Conservation (phyloP, 345 rosid genomes). For the Eucalyptus leucophloia region DNA sequence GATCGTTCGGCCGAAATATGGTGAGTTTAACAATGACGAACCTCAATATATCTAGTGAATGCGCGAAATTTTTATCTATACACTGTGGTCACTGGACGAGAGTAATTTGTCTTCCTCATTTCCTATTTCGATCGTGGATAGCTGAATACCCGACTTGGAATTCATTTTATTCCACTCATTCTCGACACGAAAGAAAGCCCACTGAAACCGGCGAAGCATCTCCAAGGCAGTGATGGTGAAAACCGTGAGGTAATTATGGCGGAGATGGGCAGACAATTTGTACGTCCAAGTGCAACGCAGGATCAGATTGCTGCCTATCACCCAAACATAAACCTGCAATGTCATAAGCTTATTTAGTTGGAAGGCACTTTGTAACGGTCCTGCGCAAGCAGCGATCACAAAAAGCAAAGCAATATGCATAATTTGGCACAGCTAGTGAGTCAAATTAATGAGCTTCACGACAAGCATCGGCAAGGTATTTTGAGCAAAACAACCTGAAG, state of each 20-base stretch:
- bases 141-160: conserved; percentile 37
- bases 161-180: conserved; percentile 84
- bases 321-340: conserved; percentile 80
- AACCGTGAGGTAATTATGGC: conserved; percentile 76
- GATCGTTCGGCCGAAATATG: background rate
- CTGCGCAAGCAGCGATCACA: background rate
- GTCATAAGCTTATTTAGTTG: background rate
- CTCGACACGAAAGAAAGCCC: conserved; percentile 93
- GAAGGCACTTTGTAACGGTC: background rate
- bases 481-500: background rate
- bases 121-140: conserved; percentile 17
- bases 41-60: background rate
- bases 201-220: conserved; percentile 80
- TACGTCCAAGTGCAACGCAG: conserved; percentile 96
- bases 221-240: conserved; percentile 74
- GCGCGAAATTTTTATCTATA: conserved; percentile 8
- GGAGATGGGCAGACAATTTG: conserved; percentile 93
- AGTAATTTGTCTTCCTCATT: conserved; percentile 56
- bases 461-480: background rate
- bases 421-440: background rate
- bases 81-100: conserved; percentile 21
- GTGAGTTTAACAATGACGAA: background rate
- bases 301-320: conserved; percentile 82
- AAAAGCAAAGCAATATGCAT: background rate
- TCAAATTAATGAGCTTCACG: background rate